Percentiles rank a stretch among this genome's conserved stretches.
Conservation (phyloP, 2,329 filamentous ascomycete species). For the Penicillium sp. region DNA sequence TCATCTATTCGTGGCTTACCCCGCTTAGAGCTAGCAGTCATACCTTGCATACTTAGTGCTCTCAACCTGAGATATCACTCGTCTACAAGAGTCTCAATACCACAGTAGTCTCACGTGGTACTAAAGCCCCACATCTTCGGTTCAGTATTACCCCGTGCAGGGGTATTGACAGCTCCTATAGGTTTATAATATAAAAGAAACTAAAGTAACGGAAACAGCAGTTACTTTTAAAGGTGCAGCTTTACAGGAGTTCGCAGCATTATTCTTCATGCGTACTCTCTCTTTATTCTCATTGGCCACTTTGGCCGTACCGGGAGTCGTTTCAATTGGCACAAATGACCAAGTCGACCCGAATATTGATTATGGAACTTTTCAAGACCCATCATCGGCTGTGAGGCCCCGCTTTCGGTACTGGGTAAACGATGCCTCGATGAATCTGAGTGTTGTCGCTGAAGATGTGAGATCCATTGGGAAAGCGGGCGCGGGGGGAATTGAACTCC, state of each 20-base stretch:
- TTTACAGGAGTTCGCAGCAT: neutral
- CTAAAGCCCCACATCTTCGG: neutral
- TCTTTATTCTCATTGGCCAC: neutral
- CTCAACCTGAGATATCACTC: neutral
- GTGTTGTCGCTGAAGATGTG: constrained; percentile 34
- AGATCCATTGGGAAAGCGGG: constrained; percentile 31
- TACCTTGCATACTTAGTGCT: neutral
- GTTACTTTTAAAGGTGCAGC: neutral
- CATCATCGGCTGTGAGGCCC: constrained; percentile 29
- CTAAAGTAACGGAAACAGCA: neutral
- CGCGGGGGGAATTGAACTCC: constrained; percentile 42
- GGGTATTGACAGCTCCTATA: neutral
- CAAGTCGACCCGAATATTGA: constrained; percentile 7
- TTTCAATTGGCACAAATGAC: constrained; percentile 7
- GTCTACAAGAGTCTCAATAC: neutral
- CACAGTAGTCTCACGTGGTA: neutral
- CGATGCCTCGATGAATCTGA: constrained; percentile 36
- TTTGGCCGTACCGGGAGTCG: neutral
- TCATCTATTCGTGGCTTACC: neutral
- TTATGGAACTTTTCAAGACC: constrained; percentile 25
- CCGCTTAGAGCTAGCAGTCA: neutral
- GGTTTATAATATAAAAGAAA: neutral
- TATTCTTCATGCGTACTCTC: neutral
- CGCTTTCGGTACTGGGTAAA: constrained; percentile 43
- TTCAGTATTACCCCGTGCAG: neutral